Percentiles rank a stretch among this genome's conserved stretches.
phyloP scores from a whole-genome alignment of 1,139 yeast species.

The Yamadazyma spencermartinsiae region DNA sequence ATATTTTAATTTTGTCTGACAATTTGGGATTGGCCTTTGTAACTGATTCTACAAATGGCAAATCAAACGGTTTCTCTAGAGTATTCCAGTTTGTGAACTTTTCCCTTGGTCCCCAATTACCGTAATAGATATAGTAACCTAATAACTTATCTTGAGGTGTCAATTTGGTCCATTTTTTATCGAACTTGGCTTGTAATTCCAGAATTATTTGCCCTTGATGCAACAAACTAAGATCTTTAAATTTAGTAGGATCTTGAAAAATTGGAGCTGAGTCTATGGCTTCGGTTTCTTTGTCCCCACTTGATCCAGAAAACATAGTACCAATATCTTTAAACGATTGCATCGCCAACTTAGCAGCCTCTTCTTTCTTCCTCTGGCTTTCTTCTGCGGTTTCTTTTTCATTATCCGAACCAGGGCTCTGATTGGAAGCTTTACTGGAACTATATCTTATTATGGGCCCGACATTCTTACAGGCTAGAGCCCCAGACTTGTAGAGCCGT shows the following conservation, averaged over 20 bases:
- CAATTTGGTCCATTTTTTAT: conserved; percentile 53
- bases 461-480: neutral
- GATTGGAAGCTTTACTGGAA: neutral
- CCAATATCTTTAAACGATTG: conserved; percentile 47
- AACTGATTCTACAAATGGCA: conserved; percentile 52
- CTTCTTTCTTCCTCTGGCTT: conserved; percentile 20
- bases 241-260: conserved; percentile 46
- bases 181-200: conserved; percentile 52
- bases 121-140: conserved; percentile 60
- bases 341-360: conserved; percentile 44
- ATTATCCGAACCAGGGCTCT: conserved; percentile 4
- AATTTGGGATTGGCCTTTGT: conserved; percentile 24
- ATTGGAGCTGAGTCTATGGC: conserved; percentile 59
- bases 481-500: neutral
- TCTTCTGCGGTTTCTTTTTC: conserved; percentile 12
- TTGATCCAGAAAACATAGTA: conserved; percentile 28
- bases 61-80: conserved; percentile 46
- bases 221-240: conserved; percentile 45
- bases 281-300: conserved; percentile 37
- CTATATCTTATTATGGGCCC: neutral
- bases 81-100: conserved; percentile 49
- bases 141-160: conserved; percentile 46
- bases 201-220: conserved; percentile 61
- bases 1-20: conserved; percentile 26
- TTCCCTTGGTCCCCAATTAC: conserved; percentile 65